phyloP scores from a whole-genome alignment of 2,329 filamentous ascomycete genomes.

The Dactylellina sp. region DNA sequence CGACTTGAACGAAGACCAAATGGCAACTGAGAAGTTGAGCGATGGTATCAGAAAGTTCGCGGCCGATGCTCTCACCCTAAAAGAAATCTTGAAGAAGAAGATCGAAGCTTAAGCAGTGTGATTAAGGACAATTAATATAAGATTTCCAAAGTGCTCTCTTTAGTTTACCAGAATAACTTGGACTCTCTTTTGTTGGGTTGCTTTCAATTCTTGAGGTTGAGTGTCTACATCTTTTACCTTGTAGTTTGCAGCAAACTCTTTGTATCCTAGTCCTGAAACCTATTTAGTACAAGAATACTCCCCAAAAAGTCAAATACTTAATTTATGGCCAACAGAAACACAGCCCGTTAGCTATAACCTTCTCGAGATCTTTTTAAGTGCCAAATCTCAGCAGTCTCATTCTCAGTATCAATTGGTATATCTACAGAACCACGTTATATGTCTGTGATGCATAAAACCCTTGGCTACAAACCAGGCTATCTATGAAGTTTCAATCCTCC shows the following conservation, averaged over 20 bases:
- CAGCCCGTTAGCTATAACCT: neutral
- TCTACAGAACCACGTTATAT: too few species aligned
- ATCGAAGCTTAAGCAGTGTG: slow-evolving; percentile 66
- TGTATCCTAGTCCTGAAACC: neutral
- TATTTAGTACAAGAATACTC: neutral
- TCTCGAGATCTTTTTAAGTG: too few species aligned
- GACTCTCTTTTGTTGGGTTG: neutral
- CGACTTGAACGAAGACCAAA: slow-evolving; percentile 99
- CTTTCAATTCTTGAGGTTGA: neutral
- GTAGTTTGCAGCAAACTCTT: neutral
- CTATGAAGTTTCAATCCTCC: too few species aligned
- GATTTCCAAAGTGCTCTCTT: neutral
- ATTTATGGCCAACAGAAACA: neutral
- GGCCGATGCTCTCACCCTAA: slow-evolving; percentile 92
- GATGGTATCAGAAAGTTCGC: slow-evolving; percentile 99
- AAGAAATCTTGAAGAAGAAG: slow-evolving; percentile 91
- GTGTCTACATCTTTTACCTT: neutral
- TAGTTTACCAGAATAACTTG: neutral
- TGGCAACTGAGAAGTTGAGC: slow-evolving; percentile 98
- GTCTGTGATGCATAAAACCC: too few species aligned
- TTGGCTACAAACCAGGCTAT: too few species aligned
- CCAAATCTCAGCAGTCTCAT: too few species aligned
- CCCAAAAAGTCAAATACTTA: neutral
- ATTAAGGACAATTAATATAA: neutral
- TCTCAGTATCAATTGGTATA: too few species aligned